Base-by-base conservation (phyloP, 306 rosid species). In the Trichosanthes truncata region DNA sequence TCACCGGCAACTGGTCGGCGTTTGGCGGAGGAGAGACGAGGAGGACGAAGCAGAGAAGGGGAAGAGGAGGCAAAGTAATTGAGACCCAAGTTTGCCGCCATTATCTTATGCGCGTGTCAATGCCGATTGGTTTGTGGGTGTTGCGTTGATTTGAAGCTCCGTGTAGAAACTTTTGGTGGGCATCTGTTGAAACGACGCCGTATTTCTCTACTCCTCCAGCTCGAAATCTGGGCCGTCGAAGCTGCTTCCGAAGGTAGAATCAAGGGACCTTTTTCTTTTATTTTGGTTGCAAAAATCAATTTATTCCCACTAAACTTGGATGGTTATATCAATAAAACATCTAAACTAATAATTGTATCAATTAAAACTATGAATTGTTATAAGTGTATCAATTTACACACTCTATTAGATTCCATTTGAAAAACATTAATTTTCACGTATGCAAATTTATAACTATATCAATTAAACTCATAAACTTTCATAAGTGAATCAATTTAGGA, bases 71-170 rank as follows among this genome's bases (percentile, higher is more conserved):
- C 83, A n/a, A 86, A 73, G 81, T 84, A 82, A 36, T 83, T 62
- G 83, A 83, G 80, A 82, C 84, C 85, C 87, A 90, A 82, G 86
- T 87, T 90, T 80, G 80, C 80, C 83, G 59, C 78, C 87, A 84
- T 91, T 59, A 81, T 81, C 90, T 48, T 41, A 7, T 53, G 59
- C 18, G 59, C 23, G 59, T 57, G 21, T 21, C 14, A 57, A 23
- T 23, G 35, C 33, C 65, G 35, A 59, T 59, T 59, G 63, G 63
- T 21, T 57, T 57, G 3, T 57, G 31, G 26, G 63, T 21, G 23
- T 55, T 20, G 23, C 61, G 40, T 36, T 36, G 45, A 0, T 40
- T 40, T 40, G 43, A 40, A 40, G 43, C 43, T 5, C 43, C 9
- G 9, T 40, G 43, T 40, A 6, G 8, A 40, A 40, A 40, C 40